Evolutionary conservation across 2,329 filamentous ascomycete genomes (phyloP).

Genomic region (Cladophialophora psammophila): DNA sequence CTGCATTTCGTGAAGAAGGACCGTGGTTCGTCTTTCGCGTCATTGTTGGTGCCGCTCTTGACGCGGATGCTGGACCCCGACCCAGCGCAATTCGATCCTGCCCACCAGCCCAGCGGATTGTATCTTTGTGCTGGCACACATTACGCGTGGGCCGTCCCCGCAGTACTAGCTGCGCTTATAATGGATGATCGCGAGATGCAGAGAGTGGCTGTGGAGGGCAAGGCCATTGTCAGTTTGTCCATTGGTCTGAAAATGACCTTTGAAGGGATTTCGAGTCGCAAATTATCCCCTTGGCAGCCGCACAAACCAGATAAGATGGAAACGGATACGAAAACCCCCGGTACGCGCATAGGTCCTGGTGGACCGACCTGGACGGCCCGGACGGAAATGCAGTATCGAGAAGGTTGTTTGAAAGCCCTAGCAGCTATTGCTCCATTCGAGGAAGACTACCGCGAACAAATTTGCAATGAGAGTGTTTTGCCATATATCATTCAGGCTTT

Average conservation of each 20-base stretch:
- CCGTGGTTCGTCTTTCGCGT: slow-evolving; percentile 69
- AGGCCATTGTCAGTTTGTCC: slow-evolving; percentile 67
- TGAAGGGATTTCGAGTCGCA: slow-evolving; percentile 61
- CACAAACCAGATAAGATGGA: slow-evolving; percentile 26
- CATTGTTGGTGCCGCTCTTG: slow-evolving; percentile 74
- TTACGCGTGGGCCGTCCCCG: slow-evolving; percentile 66
- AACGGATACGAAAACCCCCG: slow-evolving; percentile 10
- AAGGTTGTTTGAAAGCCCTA: slow-evolving; percentile 77
- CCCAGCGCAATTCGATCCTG: slow-evolving; percentile 49
- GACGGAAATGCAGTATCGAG: slow-evolving; percentile 78
- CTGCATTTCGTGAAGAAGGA: slow-evolving; percentile 70
- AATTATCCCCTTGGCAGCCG: slow-evolving; percentile 35
- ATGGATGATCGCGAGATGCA: slow-evolving; percentile 81
- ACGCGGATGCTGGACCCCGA: slow-evolving; percentile 65
- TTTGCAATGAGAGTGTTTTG: slow-evolving; percentile 83
- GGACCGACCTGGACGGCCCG: slow-evolving; percentile 67
- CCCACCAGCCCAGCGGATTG: slow-evolving; percentile 37
- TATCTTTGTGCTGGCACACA: slow-evolving; percentile 44
- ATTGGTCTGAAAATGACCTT: slow-evolving; percentile 72
- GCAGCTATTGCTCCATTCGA: slow-evolving; percentile 82
- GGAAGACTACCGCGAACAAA: slow-evolving; percentile 80
- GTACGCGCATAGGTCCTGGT: slow-evolving; percentile 42
- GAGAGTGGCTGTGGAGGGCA: slow-evolving; percentile 77
- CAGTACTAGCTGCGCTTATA: slow-evolving; percentile 78
- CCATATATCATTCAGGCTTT: slow-evolving; percentile 85